Base-by-base conservation (phyloP, 768 basidiomycete species). In the Mycena alexandri region DNA sequence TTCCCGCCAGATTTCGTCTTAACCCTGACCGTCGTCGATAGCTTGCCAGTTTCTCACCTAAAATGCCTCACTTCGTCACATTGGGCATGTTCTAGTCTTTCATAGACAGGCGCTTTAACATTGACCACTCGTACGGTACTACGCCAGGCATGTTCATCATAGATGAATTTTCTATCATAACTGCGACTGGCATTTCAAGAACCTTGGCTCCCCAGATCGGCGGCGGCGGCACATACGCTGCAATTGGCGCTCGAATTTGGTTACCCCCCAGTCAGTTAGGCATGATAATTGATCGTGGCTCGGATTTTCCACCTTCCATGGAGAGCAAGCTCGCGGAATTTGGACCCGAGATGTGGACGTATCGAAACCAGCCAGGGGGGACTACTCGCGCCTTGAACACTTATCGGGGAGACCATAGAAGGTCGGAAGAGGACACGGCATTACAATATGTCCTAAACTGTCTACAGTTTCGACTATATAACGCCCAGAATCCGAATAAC, bases 241-340 rank as follows among this genome's bases (percentile, higher is more conserved):
- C 84, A 46, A 84, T 97, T 48, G 95, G 93, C 3, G 90, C 93
- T 25, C 86, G 95, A 52, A 88, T 96, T 75, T 96, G 93, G 93
- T 47, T 95, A 22, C 83, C 89, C 0, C 76, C 93, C 0, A 73
- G 83, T 29, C 75, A 83, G 57, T 75, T 96, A 36, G 93, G 93
- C 19, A 95, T 95, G 93, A 86, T 97, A 60, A 79, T 98, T 48
- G 95, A 97, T 79, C 84, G 83, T 76, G 95, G 96, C 11, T 59
- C 80, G 55, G 94, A 96, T 76, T 96, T 95, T 74, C 90, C 93
- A 24, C 68, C 73, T 14, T 70, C 81, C 22, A 85, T 94, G 33
- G 84, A 90, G 74, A 71, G 79, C 19, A 80, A 79, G 56, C 83
- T 95, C 3, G 77, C 87, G 42, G 73, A 79, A 12, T 94, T 90